Conservation (phyloP, 75 land plant species). For the Selaginella tamariscina region DNA sequence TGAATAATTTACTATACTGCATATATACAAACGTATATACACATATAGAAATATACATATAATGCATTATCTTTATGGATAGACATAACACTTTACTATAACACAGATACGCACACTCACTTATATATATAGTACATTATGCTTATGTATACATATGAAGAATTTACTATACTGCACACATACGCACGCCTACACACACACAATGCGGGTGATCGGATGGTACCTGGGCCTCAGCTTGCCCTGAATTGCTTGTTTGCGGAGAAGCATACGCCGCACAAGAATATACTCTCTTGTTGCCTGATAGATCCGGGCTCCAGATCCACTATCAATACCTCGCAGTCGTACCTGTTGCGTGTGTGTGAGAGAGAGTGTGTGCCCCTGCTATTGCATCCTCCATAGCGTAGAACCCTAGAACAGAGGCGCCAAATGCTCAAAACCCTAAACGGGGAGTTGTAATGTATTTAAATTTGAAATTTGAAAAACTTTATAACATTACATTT, state of each 20-base stretch:
- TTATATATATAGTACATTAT: not conserved
- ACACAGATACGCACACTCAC: not conserved
- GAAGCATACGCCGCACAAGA: slow-evolving; percentile 21
- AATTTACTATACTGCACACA: not conserved
- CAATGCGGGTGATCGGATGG: not conserved
- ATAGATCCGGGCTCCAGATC: slow-evolving; percentile 27
- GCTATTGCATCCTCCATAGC: too few relatives aligned
- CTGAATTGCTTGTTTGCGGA: slow-evolving; percentile 21
- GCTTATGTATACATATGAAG: not conserved
- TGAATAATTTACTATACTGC: not conserved
- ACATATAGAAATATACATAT: not conserved
- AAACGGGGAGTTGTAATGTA: too few relatives aligned
- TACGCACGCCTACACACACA: not conserved
- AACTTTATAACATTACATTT: too few relatives aligned
- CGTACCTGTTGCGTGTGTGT: too few relatives aligned
- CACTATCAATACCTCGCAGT: slow-evolving; percentile 12
- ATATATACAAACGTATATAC: not conserved
- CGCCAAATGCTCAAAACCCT: too few relatives aligned
- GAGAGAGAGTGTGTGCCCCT: too few relatives aligned
- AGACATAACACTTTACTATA: not conserved
- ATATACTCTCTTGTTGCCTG: slow-evolving; percentile 15
- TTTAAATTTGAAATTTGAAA: too few relatives aligned
- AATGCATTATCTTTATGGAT: not conserved
- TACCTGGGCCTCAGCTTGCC: slow-evolving; percentile 23
- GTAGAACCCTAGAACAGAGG: too few relatives aligned